Evolutionary conservation across 768 basidiomycete species (phyloP), one percentile per base, ranked within the genome.

Genomic region (Tricholoma terreum): DNA sequence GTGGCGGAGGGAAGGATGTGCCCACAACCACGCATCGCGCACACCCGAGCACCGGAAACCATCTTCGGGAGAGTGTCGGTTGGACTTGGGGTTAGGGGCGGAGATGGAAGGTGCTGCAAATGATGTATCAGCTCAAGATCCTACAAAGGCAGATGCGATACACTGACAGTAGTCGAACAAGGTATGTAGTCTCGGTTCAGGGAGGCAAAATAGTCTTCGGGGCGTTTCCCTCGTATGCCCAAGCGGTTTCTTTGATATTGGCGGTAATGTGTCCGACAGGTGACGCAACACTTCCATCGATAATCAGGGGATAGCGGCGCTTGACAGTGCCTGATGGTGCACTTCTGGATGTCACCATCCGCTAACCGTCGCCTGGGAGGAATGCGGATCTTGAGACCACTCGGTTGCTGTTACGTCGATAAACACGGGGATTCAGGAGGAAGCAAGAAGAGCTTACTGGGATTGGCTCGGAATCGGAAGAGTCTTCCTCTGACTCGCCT

Each of bases 271-370:
- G 67, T 59, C 12, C 79, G 74, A 58, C 80, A 80, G 2, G 73
- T 55, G 6, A 74, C 70, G 45, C 80, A 81, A 8, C 69, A 72
- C 60, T 80, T 79, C 77, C 76, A 76, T 1, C 64, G 69, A 56
- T 75, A 71, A 6, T 62, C 68, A 17, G 51, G 51, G 1, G 71
- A 64, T 24, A 81, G 61, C 6, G 66, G 60, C 31, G 70, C 68
- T 7, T 67, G 68, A 45, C 79, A 80, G 49, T 65, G 57, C 38
- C 64, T 63, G 54, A 69, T 70, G 2, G 61, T 66, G 55, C 80
- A 80, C 12, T 50, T 21, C 19, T 15, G 43, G 40, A 51, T 51
- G 6, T 59, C 55, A 8, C 42, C 33, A 42, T 42, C 51, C 30
- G 58, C 19, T 3, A 58, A 48, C 22, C 30, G 48, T 17, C 61